Percentiles rank a stretch among this genome's conserved stretches.
These are phyloP conservation scores for Amphibolis antarctica DNA, from an alignment of 106 monocot species.

Conservation along the genomic window DNA sequence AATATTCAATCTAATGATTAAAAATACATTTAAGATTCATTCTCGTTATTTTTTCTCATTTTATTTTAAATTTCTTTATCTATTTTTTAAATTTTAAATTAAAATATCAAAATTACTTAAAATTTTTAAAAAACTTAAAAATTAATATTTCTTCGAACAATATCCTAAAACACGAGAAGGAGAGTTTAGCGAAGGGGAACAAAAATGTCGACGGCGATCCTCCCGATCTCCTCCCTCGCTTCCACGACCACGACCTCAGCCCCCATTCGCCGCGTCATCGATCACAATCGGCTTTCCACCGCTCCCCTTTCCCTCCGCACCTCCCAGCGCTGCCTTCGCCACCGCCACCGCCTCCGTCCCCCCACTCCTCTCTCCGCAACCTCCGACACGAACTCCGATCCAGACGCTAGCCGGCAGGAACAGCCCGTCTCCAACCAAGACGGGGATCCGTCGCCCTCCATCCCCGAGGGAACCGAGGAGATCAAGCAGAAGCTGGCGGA, in stretches of 20 bases:
- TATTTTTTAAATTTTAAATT: no score
- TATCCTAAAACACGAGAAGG: neutral
- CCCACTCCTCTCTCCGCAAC: neutral
- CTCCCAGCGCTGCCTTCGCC: neutral
- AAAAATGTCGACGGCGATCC: neutral
- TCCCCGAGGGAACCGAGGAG: constrained; percentile 20
- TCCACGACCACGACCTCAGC: neutral
- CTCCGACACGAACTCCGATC: neutral
- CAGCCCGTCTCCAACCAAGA: neutral
- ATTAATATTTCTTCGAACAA: no score
- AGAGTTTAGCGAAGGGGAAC: neutral
- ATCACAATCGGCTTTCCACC: neutral
- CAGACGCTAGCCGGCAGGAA: neutral
- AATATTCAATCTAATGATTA: no score
- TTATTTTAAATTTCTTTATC: no score
- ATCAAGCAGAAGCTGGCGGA: constrained; percentile 25
- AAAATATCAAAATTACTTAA: no score
- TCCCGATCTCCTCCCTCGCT: neutral
- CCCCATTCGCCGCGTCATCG: neutral
- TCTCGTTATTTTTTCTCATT: no score
- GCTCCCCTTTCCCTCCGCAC: neutral
- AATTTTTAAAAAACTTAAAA: no score
- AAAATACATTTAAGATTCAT: no score
- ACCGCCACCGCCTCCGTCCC: neutral
- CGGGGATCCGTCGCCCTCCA: neutral